Evolutionary conservation across 2,329 filamentous ascomycete species (phyloP).

Genomic region (Arachnomyces sp.): DNA sequence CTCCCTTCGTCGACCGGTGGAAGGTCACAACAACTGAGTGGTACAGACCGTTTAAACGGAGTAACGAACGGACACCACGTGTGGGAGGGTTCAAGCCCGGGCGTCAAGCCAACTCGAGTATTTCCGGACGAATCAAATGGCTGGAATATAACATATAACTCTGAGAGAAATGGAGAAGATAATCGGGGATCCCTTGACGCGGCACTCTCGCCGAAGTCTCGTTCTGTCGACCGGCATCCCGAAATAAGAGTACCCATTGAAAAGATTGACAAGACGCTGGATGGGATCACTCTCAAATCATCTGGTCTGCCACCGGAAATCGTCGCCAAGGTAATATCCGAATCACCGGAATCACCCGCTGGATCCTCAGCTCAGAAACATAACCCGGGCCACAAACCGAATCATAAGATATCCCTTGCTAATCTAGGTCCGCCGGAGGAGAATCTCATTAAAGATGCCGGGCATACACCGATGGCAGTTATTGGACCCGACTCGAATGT

Average conservation of each 20-base stretch:
- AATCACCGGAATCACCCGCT: conserved; percentile 27
- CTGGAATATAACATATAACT: conserved; percentile 7
- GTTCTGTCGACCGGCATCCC: conserved; percentile 23
- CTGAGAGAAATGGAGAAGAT: too few species aligned
- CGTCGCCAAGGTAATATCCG: conserved; percentile 37
- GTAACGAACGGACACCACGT: conserved; percentile 24
- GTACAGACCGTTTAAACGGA: not conserved
- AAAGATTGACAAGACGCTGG: conserved; percentile 38
- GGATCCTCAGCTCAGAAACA: conserved; percentile 17
- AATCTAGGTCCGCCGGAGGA: conserved; percentile 32
- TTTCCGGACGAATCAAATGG: conserved; percentile 30
- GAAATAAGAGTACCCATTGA: conserved; percentile 35
- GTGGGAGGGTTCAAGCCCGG: conserved; percentile 38
- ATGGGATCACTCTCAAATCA: conserved; percentile 42
- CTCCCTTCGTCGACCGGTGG: not conserved
- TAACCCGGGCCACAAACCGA: conserved; percentile 23
- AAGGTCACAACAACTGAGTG: not conserved
- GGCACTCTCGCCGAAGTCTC: conserved; percentile 32
- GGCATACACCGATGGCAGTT: conserved; percentile 39
- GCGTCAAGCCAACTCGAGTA: conserved; percentile 34
- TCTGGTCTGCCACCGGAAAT: conserved; percentile 37
- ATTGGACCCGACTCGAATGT: conserved; percentile 29
- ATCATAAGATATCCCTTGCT: conserved; percentile 18
- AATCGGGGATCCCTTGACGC: conserved; percentile 27
- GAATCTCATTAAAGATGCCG: conserved; percentile 35